Evolutionary conservation across 2,329 filamentous ascomycete genomes (phyloP).

Genomic region (Graphium sp.): DNA sequence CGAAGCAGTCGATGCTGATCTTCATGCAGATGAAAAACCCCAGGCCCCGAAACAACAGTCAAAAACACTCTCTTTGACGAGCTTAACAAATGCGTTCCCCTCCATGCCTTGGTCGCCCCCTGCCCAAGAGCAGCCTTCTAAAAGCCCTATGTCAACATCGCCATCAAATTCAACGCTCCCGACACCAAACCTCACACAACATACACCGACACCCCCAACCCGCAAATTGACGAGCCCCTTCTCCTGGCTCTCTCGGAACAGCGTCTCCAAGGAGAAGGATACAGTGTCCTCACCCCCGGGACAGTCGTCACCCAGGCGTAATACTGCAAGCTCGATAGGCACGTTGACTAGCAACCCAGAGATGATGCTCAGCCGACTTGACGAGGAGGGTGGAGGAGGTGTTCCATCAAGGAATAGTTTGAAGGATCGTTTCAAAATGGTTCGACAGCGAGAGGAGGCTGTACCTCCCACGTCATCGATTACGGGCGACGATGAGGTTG

Average conservation of each 20-base stretch:
- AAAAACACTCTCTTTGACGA: slow-evolving; percentile 47
- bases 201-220: slow-evolving; percentile 18
- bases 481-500: slow-evolving; percentile 37
- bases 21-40: slow-evolving; percentile 6
- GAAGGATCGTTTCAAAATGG: slow-evolving; percentile 62
- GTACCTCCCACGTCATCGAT: no score
- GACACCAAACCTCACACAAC: slow-evolving; percentile 8
- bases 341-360: slow-evolving; percentile 71
- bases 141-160: slow-evolving; percentile 20
- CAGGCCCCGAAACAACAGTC: slow-evolving; percentile 19
- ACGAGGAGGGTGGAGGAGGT: slow-evolving; percentile 48
- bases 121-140: slow-evolving; percentile 25
- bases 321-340: slow-evolving; percentile 65
- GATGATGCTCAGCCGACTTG: slow-evolving; percentile 59
- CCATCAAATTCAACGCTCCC: slow-evolving; percentile 16
- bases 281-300: slow-evolving; percentile 34
- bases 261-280: slow-evolving; percentile 38
- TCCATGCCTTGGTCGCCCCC: slow-evolving; percentile 56
- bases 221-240: slow-evolving; percentile 81
- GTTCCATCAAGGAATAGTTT: slow-evolving; percentile 43
- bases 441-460: slow-evolving; percentile 60
- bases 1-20: slow-evolving; percentile 3
- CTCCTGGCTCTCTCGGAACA: slow-evolving; percentile 62
- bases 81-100: slow-evolving; percentile 55
- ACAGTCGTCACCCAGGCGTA: slow-evolving; percentile 33